Conservation (phyloP, 2,329 filamentous ascomycete genomes). For the Cladosporium cucumerinum region DNA sequence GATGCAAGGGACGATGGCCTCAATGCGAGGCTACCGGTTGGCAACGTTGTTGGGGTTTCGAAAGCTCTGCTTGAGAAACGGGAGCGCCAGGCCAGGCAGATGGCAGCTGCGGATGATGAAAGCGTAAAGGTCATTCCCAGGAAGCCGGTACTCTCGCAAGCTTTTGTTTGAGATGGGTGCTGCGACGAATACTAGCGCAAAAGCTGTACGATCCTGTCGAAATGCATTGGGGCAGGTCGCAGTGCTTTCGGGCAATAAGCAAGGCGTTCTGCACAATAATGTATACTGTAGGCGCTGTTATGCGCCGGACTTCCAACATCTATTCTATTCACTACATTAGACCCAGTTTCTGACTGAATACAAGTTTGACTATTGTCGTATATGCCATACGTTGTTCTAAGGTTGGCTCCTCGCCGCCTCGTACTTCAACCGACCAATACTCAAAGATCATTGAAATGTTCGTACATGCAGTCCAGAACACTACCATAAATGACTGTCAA, state of each 20-base stretch:
- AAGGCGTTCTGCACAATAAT: not conserved
- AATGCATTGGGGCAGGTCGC: not conserved
- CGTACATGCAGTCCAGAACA: too few relatives aligned
- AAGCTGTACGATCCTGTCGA: not conserved
- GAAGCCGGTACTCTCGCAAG: not conserved
- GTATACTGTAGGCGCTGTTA: too few relatives aligned
- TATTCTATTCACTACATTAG: too few relatives aligned
- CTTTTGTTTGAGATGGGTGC: not conserved
- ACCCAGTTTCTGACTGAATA: too few relatives aligned
- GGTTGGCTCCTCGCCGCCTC: too few relatives aligned
- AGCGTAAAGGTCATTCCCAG: not conserved
- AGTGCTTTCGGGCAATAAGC: not conserved
- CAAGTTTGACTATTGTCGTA: too few relatives aligned
- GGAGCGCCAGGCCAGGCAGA: not conserved
- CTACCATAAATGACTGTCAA: too few relatives aligned
- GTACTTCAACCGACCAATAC: too few relatives aligned
- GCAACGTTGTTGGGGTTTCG: slow-evolving; percentile 24
- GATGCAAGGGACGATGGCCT: slow-evolving; percentile 25
- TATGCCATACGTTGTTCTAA: too few relatives aligned
- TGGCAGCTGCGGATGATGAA: not conserved
- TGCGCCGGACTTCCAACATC: too few relatives aligned
- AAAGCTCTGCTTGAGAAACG: slow-evolving; percentile 20
- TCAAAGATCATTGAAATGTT: too few relatives aligned
- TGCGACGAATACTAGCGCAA: not conserved
- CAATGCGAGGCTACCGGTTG: slow-evolving; percentile 21